phyloP scores from a whole-genome alignment of 805 yeast genomes.

The Barnettozyma sucrosica region DNA sequence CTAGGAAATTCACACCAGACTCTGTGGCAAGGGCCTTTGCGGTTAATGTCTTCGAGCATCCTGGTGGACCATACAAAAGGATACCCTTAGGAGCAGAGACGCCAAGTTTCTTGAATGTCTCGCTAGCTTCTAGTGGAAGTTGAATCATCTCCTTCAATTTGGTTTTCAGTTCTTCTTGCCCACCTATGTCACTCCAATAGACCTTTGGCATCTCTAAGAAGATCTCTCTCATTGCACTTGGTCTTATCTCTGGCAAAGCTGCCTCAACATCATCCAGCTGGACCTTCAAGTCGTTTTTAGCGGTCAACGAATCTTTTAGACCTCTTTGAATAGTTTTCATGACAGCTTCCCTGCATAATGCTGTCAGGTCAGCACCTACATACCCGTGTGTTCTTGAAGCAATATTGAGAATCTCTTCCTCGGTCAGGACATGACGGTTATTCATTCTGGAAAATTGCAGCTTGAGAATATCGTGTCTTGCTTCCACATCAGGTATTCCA shows the following conservation, averaged over 20 bases:
- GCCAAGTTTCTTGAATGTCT: slow-evolving; percentile 70
- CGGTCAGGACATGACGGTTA: slow-evolving; percentile 44
- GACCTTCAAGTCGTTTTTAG: slow-evolving; percentile 40
- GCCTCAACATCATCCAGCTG: slow-evolving; percentile 52
- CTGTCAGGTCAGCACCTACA: slow-evolving; percentile 93
- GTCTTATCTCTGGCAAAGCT: slow-evolving; percentile 77
- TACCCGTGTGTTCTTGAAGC: slow-evolving; percentile 90
- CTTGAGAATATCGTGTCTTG: slow-evolving; percentile 65
- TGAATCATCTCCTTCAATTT: slow-evolving; percentile 88
- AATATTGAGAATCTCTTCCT: slow-evolving; percentile 50
- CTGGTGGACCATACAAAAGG: slow-evolving; percentile 94
- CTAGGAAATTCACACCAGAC: slow-evolving; percentile 86
- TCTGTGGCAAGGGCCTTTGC: slow-evolving; percentile 96
- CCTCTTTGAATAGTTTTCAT: slow-evolving; percentile 73
- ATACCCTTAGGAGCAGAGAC: slow-evolving; percentile 91
- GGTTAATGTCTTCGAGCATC: slow-evolving; percentile 91
- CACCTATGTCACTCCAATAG: slow-evolving; percentile 92
- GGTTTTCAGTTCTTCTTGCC: slow-evolving; percentile 77
- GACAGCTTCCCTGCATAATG: slow-evolving; percentile 83
- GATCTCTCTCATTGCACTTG: slow-evolving; percentile 96
- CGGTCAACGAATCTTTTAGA: slow-evolving; percentile 22
- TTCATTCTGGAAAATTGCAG: slow-evolving; percentile 49
- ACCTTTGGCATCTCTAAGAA: slow-evolving; percentile 92
- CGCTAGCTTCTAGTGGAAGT: slow-evolving; percentile 79
- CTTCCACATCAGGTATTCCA: slow-evolving; percentile 84